A percentile compares a stretch with the other conserved stretches of the same genome.
Evolutionary conservation across 192 early-diverging fungal genomes (phyloP).

Genomic region (Dissophora globulifera): DNA sequence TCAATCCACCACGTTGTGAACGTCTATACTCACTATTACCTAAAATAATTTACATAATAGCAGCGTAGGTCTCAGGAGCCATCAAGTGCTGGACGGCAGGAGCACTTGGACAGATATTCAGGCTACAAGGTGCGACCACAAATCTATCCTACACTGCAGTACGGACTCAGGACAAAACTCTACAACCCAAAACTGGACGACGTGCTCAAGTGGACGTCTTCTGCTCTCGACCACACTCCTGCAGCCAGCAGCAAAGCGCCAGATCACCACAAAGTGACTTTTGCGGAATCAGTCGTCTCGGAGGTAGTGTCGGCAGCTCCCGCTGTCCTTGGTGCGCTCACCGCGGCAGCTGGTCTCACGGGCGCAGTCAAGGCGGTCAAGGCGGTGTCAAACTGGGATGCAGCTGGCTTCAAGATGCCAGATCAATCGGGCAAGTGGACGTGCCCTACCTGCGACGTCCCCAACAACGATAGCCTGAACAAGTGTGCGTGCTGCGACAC

Average conservation of each 20-base stretch:
- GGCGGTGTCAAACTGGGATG: not conserved
- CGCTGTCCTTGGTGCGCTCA: conserved; percentile 11
- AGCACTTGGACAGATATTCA: not conserved
- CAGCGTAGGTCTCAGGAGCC: too few species aligned
- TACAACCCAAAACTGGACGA: conserved; percentile 39
- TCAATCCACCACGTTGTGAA: not conserved
- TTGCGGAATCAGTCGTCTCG: conserved; percentile 1
- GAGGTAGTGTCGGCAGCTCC: conserved; percentile 21
- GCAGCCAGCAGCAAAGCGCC: not conserved
- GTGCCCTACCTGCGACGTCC: conserved; percentile 18
- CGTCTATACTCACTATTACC: not conserved
- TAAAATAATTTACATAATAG: too few species aligned
- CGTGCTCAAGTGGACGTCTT: conserved; percentile 25
- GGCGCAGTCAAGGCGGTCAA: not conserved
- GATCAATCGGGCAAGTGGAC: conserved; percentile 26
- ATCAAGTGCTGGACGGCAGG: too few species aligned
- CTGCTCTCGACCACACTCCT: not conserved
- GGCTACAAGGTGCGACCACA: conserved; percentile 11
- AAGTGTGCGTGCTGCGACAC: conserved; percentile 25
- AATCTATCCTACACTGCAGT: conserved; percentile 30
- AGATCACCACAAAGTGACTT: not conserved
- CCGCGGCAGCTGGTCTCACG: conserved; percentile 3
- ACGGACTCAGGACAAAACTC: conserved; percentile 7
- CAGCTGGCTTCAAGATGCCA: conserved; percentile 7
- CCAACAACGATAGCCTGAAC: not conserved